phyloP scores from a whole-genome alignment of 2,329 filamentous ascomycete species.

The Exophiala mesophila region DNA sequence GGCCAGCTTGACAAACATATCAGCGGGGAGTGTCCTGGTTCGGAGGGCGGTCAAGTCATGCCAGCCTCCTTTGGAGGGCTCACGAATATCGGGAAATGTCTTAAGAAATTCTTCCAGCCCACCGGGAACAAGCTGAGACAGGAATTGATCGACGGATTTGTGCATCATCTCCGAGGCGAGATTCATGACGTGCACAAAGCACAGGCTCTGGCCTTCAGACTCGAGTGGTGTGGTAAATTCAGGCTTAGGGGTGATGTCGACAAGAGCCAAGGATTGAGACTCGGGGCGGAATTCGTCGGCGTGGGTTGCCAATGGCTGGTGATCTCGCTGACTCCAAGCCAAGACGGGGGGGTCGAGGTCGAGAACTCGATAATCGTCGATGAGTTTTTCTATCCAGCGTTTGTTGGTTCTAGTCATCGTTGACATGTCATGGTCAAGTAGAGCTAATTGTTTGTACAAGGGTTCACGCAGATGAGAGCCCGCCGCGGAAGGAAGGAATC shows the following conservation, averaged over 20 bases:
- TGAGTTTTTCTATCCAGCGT: constrained; percentile 18
- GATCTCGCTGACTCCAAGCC: constrained; percentile 20
- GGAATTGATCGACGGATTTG: constrained; percentile 10
- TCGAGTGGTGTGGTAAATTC: constrained; percentile 53
- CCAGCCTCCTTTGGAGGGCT: constrained; percentile 23
- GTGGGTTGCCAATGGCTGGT: constrained; percentile 22
- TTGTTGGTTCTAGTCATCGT: constrained; percentile 13
- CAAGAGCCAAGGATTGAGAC: constrained; percentile 22
- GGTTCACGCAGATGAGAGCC: neutral
- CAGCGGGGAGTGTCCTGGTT: constrained; percentile 17
- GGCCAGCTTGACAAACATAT: constrained; percentile 25
- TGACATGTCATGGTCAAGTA: constrained; percentile 4
- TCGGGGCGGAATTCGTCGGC: constrained; percentile 20
- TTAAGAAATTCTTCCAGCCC: constrained; percentile 22
- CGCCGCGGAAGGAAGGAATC: neutral
- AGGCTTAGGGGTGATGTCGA: constrained; percentile 52
- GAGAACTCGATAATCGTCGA: constrained; percentile 24
- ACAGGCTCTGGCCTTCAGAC: constrained; percentile 20
- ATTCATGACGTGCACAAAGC: constrained; percentile 20
- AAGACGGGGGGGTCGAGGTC: constrained; percentile 17
- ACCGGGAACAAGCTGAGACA: constrained; percentile 16
- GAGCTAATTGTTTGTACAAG: neutral
- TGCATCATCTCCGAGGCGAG: constrained; percentile 4
- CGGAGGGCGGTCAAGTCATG: constrained; percentile 20
- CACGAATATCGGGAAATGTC: constrained; percentile 18